Evolutionary conservation across 1,284 basidiomycete species (phyloP).

Genomic region (Irpex sp.): DNA sequence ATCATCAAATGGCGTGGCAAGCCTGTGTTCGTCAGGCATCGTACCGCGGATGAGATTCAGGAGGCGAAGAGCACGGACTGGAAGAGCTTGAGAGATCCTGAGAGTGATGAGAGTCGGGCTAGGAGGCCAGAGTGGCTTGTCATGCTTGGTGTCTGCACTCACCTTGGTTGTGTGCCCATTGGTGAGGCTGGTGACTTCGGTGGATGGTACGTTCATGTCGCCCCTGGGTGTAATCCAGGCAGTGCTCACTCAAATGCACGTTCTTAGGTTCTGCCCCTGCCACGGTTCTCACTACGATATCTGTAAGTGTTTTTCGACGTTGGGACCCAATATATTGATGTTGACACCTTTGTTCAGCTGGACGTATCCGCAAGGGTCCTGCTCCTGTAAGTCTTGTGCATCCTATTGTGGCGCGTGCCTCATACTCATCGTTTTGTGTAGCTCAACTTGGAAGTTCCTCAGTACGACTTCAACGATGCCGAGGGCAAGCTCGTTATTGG

Average conservation of each 20-base stretch:
- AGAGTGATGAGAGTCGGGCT: constrained; percentile 84
- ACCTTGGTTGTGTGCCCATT: constrained; percentile 98
- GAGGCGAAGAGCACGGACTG: constrained; percentile 88
- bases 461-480: constrained; percentile 83
- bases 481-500: constrained; percentile 91
- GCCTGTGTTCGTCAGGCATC: constrained; percentile 98
- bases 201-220: constrained; percentile 70
- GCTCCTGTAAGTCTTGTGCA: too few relatives aligned
- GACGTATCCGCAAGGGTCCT: constrained; percentile 93
- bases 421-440: too few relatives aligned
- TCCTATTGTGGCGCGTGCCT: too few relatives aligned
- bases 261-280: constrained; percentile 86
- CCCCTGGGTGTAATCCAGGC: constrained; percentile 8
- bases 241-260: constrained; percentile 7
- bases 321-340: constrained; percentile 1
- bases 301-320: constrained; percentile 43
- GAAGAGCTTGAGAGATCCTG: constrained; percentile 89
- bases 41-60: constrained; percentile 89
- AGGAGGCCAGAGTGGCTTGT: constrained; percentile 98
- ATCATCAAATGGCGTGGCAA: constrained; percentile 99
- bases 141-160: constrained; percentile 98
- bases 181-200: constrained; percentile 97
- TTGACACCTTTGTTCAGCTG: constrained; percentile 48
- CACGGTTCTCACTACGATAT: constrained; percentile 99
- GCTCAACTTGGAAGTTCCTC: constrained; percentile 94